Conservation (phyloP, 768 basidiomycete species). For the Termitomyces sp. region DNA sequence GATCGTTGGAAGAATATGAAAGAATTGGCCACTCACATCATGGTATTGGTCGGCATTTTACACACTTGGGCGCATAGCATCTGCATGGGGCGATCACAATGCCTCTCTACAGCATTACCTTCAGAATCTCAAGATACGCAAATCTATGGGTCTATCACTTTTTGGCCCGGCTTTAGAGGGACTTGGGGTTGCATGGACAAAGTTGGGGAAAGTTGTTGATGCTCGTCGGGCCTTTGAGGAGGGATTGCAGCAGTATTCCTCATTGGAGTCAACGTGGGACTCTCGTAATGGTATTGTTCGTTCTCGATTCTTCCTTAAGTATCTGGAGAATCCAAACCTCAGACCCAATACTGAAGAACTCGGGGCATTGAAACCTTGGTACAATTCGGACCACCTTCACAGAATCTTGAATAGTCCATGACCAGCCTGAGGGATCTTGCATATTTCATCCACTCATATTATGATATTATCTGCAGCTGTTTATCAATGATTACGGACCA, state of each 20-base stretch:
- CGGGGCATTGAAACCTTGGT: no score
- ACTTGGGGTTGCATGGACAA: not conserved
- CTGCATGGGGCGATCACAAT: not conserved
- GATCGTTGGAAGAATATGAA: not conserved
- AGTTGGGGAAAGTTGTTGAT: not conserved
- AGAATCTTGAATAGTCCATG: no score
- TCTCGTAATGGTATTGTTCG: no score
- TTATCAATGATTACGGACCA: no score
- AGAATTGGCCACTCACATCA: not conserved
- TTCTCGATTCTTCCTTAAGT: no score
- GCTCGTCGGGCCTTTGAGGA: conserved; percentile 1
- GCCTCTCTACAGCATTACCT: not conserved
- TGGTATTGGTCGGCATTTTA: not conserved
- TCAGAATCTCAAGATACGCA: not conserved
- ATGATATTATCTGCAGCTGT: no score
- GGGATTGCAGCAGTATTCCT: not conserved
- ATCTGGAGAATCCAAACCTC: no score
- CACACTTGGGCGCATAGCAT: not conserved
- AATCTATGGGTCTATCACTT: not conserved
- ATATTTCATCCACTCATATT: no score
- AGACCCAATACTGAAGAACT: no score
- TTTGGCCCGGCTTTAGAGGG: not conserved
- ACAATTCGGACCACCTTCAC: no score
- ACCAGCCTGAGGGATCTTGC: no score
- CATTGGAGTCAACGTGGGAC: no score